Evolutionary conservation across 73 alveolate genomes (phyloP).

Genomic region (Stentor coeruleus): DNA sequence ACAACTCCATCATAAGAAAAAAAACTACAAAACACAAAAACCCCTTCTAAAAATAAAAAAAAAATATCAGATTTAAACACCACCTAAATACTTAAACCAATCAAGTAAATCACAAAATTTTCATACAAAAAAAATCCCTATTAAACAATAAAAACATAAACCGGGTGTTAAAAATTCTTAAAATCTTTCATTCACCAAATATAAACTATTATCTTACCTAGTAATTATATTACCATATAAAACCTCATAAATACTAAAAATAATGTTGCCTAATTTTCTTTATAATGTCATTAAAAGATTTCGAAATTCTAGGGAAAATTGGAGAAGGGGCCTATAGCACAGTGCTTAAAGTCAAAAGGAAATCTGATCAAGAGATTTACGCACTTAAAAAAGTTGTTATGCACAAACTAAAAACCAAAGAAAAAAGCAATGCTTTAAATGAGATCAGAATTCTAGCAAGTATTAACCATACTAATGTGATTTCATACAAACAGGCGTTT

Average conservation of each 20-base stretch:
- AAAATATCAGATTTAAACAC: too few relatives aligned
- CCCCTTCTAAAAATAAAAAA: background rate
- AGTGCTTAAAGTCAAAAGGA: conserved; percentile 67
- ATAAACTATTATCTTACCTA: background rate
- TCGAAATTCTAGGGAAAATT: conserved; percentile 54
- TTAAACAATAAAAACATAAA: background rate
- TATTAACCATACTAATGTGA: conserved; percentile 70
- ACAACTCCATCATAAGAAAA: background rate
- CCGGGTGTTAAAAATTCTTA: background rate
- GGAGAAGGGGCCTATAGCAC: conserved; percentile 89
- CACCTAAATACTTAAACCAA: background rate
- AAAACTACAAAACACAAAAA: background rate
- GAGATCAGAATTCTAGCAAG: conserved; percentile 68
- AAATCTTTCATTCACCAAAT: background rate
- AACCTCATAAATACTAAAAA: too few relatives aligned
- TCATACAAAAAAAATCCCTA: background rate
- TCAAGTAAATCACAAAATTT: background rate
- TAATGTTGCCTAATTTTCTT: background rate
- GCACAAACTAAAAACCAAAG: conserved; percentile 34
- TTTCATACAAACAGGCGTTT: conserved; percentile 55
- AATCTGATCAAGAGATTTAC: conserved; percentile 58
- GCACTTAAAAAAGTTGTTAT: conserved; percentile 70
- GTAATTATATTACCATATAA: background rate
- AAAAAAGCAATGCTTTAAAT: conserved; percentile 63
- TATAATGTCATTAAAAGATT: conserved; percentile 38